Conservation (phyloP, 2,329 filamentous ascomycete genomes). For the Pseudofabraea citricarpa region DNA sequence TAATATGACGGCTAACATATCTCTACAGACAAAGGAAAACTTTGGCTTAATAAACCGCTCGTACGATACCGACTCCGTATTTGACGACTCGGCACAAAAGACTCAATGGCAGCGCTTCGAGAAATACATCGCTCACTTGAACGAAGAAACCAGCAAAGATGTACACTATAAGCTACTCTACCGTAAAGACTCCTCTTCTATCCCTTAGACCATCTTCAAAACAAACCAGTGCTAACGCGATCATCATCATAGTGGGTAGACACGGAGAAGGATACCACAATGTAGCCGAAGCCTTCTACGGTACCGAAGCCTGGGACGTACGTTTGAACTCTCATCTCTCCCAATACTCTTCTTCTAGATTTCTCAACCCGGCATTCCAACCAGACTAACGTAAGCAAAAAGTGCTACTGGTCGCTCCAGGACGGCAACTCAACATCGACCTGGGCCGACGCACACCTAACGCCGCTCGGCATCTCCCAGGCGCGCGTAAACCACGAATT, state of each 20-base stretch:
- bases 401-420: conserved; percentile 62
- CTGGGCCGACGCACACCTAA: conserved; percentile 63
- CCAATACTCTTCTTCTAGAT: too few species aligned
- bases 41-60: conserved; percentile 57
- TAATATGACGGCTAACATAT: too few species aligned
- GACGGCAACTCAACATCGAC: conserved; percentile 57
- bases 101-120: conserved; percentile 59
- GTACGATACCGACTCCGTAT: conserved; percentile 49
- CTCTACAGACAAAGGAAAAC: conserved; percentile 53
- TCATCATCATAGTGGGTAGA: conserved; percentile 52
- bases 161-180: conserved; percentile 60
- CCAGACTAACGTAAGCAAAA: neutral
- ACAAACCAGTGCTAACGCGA: too few species aligned
- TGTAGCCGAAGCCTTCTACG: conserved; percentile 57
- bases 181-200: conserved; percentile 14
- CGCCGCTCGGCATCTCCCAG: conserved; percentile 49
- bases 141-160: conserved; percentile 35
- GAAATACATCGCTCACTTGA: conserved; percentile 48
- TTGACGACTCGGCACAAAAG: conserved; percentile 30
- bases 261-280: conserved; percentile 63
- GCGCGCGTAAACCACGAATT: conserved; percentile 56
- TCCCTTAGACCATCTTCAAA: conserved; percentile 28
- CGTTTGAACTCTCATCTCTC: too few species aligned
- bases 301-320: conserved; percentile 63
- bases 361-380: neutral